Evolutionary conservation across 352 stramenopile genomes (phyloP).

Genomic region (Globisporangium nunn): DNA sequence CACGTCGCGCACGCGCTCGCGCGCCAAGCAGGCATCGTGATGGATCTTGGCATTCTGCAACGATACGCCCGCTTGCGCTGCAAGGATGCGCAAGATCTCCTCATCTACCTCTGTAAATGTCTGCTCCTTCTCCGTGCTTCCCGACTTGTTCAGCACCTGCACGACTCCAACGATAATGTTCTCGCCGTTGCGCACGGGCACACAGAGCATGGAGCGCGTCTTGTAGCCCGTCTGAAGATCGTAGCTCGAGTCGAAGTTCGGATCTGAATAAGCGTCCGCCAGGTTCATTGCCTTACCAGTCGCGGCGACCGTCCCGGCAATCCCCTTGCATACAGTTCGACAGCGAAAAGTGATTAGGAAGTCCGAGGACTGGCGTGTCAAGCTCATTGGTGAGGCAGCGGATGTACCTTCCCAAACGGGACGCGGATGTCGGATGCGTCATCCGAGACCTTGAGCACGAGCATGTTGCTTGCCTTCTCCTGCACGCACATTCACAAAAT

Average conservation of each 20-base stretch:
- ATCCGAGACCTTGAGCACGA: conserved; percentile 85
- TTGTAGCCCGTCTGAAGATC: conserved; percentile 89
- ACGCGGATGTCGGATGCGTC: conserved; percentile 81
- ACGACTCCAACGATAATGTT: conserved; percentile 85
- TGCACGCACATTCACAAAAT: conserved; percentile 8
- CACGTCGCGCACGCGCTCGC: conserved; percentile 72
- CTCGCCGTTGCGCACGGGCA: conserved; percentile 75
- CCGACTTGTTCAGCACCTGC: conserved; percentile 86
- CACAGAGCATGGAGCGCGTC: conserved; percentile 89
- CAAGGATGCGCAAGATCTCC: conserved; percentile 83
- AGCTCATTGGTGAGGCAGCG: neutral
- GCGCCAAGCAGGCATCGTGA: conserved; percentile 33
- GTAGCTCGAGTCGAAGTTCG: conserved; percentile 90
- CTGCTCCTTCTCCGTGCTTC: conserved; percentile 43
- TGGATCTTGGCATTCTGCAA: conserved; percentile 83
- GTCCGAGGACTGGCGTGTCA: no score
- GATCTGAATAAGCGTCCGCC: conserved; percentile 89
- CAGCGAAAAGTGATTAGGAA: neutral
- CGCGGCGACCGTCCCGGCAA: conserved; percentile 82
- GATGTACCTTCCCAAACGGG: conserved; percentile 59
- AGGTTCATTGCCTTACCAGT: conserved; percentile 87
- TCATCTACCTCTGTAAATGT: conserved; percentile 84
- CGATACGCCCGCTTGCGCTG: conserved; percentile 78
- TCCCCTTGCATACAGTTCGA: conserved; percentile 35
- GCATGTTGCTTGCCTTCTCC: conserved; percentile 66